Evolutionary conservation across 352 stramenopile species (phyloP).

Genomic region (Pythium volutum): DNA sequence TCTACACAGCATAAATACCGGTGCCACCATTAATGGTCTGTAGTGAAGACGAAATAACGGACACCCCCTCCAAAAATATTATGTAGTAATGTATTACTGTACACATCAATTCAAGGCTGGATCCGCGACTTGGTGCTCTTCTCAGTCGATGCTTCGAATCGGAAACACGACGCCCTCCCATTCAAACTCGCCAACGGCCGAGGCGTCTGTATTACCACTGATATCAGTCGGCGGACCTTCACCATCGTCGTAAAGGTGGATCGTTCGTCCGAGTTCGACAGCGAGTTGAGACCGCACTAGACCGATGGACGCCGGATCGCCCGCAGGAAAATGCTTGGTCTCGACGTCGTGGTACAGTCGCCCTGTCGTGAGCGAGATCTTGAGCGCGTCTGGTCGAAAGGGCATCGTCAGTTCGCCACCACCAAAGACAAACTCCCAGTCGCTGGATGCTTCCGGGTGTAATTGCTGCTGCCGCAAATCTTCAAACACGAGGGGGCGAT

Average conservation of each 20-base stretch:
- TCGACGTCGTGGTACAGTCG: conserved; percentile 68
- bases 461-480: conserved; percentile 34
- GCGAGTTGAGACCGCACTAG: conserved; percentile 73
- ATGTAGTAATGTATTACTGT: too few species aligned
- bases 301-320: conserved; percentile 35
- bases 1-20: conserved; percentile 7
- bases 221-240: neutral
- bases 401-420: conserved; percentile 52
- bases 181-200: conserved; percentile 48
- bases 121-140: conserved; percentile 17
- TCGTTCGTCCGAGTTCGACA: conserved; percentile 58
- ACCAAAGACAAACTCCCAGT: conserved; percentile 51
- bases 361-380: conserved; percentile 62
- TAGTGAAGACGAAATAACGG: too few species aligned
- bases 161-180: conserved; percentile 41
- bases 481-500: conserved; percentile 74
- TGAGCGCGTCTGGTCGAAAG: conserved; percentile 51
- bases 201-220: neutral
- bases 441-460: conserved; percentile 12
- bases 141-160: conserved; percentile 37
- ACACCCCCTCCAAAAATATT: too few species aligned
- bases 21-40: too few species aligned
- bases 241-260: conserved; percentile 45
- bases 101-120: neutral
- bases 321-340: conserved; percentile 41